These are phyloP conservation scores for Syncephalastrum racemosum DNA, from an alignment of 371 early-diverging fungal genomes.

Conservation along the genomic window DNA sequence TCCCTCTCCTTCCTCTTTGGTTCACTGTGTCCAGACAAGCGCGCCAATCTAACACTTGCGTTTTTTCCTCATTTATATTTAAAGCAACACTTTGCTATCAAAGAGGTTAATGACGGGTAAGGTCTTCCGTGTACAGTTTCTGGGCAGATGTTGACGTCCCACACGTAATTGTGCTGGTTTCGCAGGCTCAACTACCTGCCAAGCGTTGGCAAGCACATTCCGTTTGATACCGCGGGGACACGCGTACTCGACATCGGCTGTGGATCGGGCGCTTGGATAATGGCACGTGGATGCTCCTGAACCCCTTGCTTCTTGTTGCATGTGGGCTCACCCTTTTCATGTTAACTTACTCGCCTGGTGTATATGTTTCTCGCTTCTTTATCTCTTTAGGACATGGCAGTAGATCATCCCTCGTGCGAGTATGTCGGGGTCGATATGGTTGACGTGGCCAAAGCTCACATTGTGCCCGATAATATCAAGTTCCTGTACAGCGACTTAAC, in stretches of 20 bases:
- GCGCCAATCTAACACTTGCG: neutral
- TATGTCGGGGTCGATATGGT: constrained; percentile 57
- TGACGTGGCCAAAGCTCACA: constrained; percentile 49
- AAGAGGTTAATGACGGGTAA: constrained; percentile 12
- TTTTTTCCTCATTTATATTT: neutral
- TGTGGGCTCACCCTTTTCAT: too few relatives aligned
- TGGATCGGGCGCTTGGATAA: constrained; percentile 19
- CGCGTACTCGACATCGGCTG: constrained; percentile 17
- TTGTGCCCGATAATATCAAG: constrained; percentile 41
- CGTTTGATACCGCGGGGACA: too few relatives aligned
- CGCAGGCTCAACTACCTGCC: too few relatives aligned
- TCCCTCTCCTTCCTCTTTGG: too few relatives aligned
- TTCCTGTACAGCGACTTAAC: constrained; percentile 43
- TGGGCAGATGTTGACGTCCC: too few relatives aligned
- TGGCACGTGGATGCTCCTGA: constrained; percentile 6
- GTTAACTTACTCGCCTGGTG: too few relatives aligned
- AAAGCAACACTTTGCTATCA: constrained; percentile 26
- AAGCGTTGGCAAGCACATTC: too few relatives aligned
- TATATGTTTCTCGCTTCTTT: neutral
- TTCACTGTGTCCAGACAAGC: too few relatives aligned
- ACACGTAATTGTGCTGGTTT: too few relatives aligned
- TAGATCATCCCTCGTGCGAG: constrained; percentile 54
- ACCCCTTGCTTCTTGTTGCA: too few relatives aligned
- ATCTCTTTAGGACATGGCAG: constrained; percentile 27
- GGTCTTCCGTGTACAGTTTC: neutral